Evolutionary conservation across 768 basidiomycete genomes (phyloP), one percentile per base, ranked within the genome.

Genomic region (Russula olivacea): DNA sequence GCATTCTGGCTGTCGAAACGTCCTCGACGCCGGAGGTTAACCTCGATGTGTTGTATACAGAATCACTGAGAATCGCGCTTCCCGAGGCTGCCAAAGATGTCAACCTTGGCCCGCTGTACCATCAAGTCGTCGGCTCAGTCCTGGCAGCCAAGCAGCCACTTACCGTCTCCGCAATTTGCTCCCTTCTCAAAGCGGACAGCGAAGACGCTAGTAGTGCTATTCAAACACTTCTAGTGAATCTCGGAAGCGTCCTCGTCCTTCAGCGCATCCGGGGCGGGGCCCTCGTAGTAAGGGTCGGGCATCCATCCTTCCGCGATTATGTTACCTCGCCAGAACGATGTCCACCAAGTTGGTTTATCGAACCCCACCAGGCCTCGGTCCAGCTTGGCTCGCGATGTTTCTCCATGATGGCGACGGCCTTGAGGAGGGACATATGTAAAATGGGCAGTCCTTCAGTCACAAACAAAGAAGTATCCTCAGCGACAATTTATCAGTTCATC

Each of bases 211-310:
- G 32, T 4, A 17, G 32, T 5, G 25, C 57, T 7, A 47, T 64
- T 19, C 51, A 32, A 17, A 0, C 36, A 6, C 45, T 66, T 11
- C 41, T 66, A 19, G 57, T 50, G 25, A 63, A 58, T 9, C 65
- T 66, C 23, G 65, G 65, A n/a, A 59, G 53, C 53, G 62, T 66
- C 30, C 32, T 66, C 32, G 41, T 50, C 23, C 36, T 66, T 21
- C 14, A 51, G 15, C 53, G 34, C 14, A 32, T 50, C 19, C 40
- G 41, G 17, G 51, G 52, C 14, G 61, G 53, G 1, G 57, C 47
- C n/a, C 28, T 63, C 43, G 28, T 54, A 14, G 65, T 64, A 9
- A 61, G 65, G 40, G 52, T 59, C 47, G 51, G 21, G n/a, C 65
- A 64, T 19, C 40, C 61, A 0, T 59, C 57, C 50, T 66, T 66